phyloP scores from a whole-genome alignment of 148 eudicot genomes.

The Rhododendron molle region DNA sequence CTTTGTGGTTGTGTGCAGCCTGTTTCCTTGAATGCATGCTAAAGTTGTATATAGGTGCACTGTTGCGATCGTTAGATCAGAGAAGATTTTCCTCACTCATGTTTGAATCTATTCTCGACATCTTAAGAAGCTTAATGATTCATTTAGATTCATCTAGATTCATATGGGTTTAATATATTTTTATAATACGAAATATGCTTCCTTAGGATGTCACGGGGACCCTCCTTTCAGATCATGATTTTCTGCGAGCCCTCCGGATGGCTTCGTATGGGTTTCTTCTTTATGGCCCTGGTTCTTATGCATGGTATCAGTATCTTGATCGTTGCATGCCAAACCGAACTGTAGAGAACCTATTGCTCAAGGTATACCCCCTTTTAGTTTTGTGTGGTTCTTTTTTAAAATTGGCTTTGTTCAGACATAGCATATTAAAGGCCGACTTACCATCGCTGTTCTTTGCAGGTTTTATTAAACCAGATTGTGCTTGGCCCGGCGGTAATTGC shows the following conservation, averaged over 20 bases:
- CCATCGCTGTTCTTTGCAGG: conserved; percentile 36
- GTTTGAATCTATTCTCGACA: not conserved
- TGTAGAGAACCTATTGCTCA: conserved; percentile 50
- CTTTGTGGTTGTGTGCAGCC: not conserved
- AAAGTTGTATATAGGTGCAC: not conserved
- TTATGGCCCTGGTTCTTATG: conserved; percentile 92
- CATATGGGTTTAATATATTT: not conserved
- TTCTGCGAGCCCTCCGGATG: conserved; percentile 86
- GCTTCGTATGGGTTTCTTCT: conserved; percentile 79
- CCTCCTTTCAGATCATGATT: conserved; percentile 68
- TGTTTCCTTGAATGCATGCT: not conserved
- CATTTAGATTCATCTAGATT: not conserved
- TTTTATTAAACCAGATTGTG: conserved; percentile 74
- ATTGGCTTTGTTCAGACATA: conserved; percentile 2
- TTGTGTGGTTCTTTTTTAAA: not conserved
- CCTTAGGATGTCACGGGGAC: conserved; percentile 45
- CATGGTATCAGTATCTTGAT: conserved; percentile 86
- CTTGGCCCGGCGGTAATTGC: conserved; percentile 90
- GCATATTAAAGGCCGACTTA: not conserved
- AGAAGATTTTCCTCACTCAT: not conserved
- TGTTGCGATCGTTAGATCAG: not conserved
- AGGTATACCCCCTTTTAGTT: conserved; percentile 39
- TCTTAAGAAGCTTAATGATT: not conserved
- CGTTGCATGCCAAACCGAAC: conserved; percentile 71
- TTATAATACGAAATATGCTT: not conserved